These are phyloP conservation scores for Chaetomium sp. DNA, from an alignment of 2,329 filamentous ascomycete species.

Conservation along the genomic window DNA sequence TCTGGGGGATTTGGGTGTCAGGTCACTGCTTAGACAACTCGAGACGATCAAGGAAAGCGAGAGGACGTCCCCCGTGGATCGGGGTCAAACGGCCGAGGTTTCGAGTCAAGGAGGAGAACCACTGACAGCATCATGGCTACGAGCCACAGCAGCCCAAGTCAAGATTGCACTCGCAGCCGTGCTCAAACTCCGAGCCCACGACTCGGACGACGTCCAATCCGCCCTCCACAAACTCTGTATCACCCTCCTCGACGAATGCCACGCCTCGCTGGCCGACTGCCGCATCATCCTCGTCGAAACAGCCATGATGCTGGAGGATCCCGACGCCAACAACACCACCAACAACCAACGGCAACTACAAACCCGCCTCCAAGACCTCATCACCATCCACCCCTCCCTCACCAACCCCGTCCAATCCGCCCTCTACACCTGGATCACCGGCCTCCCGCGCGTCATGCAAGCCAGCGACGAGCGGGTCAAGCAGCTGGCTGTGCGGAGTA, in stretches of 20 bases:
- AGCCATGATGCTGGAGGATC: constrained; percentile 56
- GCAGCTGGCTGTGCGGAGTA: constrained; percentile 62
- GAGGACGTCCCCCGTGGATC: constrained; percentile 10
- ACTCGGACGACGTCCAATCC: constrained; percentile 59
- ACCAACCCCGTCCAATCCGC: constrained; percentile 55
- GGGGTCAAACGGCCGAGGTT: constrained; percentile 10
- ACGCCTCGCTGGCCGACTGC: constrained; percentile 63
- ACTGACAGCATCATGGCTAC: constrained; percentile 60
- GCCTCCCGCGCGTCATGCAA: constrained; percentile 77
- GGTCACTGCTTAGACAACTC: constrained; percentile 36
- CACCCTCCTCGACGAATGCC: constrained; percentile 70
- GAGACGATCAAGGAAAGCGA: constrained; percentile 20
- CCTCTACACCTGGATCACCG: constrained; percentile 73
- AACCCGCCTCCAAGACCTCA: constrained; percentile 54
- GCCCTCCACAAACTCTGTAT: constrained; percentile 67
- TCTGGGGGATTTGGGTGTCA: constrained; percentile 51
- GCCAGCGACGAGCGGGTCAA: constrained; percentile 75
- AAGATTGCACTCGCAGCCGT: constrained; percentile 75
- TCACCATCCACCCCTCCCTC: constrained; percentile 48
- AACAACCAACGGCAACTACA: constrained; percentile 24
- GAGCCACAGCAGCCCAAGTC: constrained; percentile 72
- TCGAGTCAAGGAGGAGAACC: constrained; percentile 28
- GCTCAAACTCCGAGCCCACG: constrained; percentile 66
- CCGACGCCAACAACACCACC: constrained; percentile 26
- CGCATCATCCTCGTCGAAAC: constrained; percentile 72